Percentiles rank a stretch among this genome's conserved stretches.
phyloP scores from a whole-genome alignment of 2,329 filamentous ascomycete genomes.

The Cladophialophora exuberans region DNA sequence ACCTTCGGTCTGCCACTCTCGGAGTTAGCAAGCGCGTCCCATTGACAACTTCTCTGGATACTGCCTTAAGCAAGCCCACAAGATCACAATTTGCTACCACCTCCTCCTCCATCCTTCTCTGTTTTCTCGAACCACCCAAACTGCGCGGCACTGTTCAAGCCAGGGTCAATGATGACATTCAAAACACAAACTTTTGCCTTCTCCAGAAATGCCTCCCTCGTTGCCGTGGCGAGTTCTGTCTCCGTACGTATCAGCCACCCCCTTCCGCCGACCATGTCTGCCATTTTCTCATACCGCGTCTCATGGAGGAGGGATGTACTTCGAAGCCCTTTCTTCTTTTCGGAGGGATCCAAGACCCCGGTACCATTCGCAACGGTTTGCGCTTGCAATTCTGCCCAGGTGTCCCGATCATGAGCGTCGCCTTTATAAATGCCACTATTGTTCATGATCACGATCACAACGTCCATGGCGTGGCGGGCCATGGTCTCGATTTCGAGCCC shows the following conservation, averaged over 20 bases:
- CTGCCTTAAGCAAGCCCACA: too few species aligned
- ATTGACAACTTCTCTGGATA: too few species aligned
- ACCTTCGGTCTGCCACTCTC: too few species aligned
- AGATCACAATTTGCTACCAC: slow-evolving; percentile 19
- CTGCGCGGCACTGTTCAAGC: slow-evolving; percentile 45
- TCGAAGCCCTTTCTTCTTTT: slow-evolving; percentile 42
- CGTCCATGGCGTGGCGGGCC: slow-evolving; percentile 57
- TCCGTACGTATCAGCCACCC: slow-evolving; percentile 57
- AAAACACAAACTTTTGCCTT: slow-evolving; percentile 51
- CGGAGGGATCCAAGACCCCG: slow-evolving; percentile 16
- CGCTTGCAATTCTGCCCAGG: slow-evolving; percentile 50
- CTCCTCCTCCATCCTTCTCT: slow-evolving; percentile 27
- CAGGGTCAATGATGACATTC: slow-evolving; percentile 60
- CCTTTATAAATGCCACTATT: slow-evolving; percentile 58
- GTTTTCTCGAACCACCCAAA: slow-evolving; percentile 42
- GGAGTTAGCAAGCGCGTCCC: too few species aligned
- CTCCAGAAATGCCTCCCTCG: slow-evolving; percentile 53
- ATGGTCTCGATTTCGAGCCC: slow-evolving; percentile 61
- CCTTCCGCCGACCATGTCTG: slow-evolving; percentile 58
- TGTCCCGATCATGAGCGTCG: slow-evolving; percentile 44
- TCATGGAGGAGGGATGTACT: slow-evolving; percentile 58
- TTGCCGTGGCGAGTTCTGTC: slow-evolving; percentile 56
- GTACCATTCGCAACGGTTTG: slow-evolving; percentile 42
- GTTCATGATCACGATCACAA: slow-evolving; percentile 60
- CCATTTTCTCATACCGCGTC: slow-evolving; percentile 59